Percentiles rank a stretch among this genome's conserved stretches.
These are phyloP conservation scores for Podochytrium sp. DNA, from an alignment of 192 early-diverging fungal species.

Conservation along the genomic window DNA sequence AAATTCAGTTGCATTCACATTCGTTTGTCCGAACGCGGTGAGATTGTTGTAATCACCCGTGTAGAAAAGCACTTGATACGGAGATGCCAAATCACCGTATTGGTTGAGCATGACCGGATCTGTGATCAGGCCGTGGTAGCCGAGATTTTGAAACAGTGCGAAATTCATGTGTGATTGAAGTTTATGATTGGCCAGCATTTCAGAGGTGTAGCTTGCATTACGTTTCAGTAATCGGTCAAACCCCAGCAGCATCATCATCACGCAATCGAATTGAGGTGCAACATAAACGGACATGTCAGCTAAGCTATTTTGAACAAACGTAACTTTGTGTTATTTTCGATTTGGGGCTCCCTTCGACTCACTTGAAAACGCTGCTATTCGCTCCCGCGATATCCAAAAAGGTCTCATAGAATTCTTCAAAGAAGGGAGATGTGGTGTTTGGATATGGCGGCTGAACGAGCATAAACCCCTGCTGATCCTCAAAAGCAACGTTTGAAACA, in stretches of 20 bases:
- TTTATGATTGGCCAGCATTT: slow-evolving; percentile 7
- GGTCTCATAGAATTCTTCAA: neutral
- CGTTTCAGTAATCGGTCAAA: slow-evolving; percentile 1
- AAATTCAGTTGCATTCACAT: neutral
- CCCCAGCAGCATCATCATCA: slow-evolving; percentile 20
- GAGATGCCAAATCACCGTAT: slow-evolving; percentile 7
- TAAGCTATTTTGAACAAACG: neutral
- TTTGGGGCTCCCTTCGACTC: neutral
- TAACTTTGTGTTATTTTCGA: neutral
- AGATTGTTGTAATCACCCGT: neutral
- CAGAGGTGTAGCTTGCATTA: neutral
- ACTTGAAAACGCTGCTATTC: neutral
- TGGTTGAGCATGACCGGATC: neutral
- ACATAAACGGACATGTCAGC: neutral
- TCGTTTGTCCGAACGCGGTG: too few relatives aligned
- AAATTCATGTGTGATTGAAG: slow-evolving; percentile 7
- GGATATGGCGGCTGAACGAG: neutral
- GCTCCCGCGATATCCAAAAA: neutral
- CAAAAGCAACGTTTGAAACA: neutral
- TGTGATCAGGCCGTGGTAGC: neutral
- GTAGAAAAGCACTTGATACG: slow-evolving; percentile 5
- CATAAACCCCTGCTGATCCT: neutral
- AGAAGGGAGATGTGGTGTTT: neutral
- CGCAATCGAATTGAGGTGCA: slow-evolving; percentile 11
- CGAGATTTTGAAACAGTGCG: slow-evolving; percentile 9